A percentile compares a stretch with the other conserved stretches of the same genome.
Conservation (phyloP, 116 monocot genomes). For the Phalaenopsis hybrid region DNA sequence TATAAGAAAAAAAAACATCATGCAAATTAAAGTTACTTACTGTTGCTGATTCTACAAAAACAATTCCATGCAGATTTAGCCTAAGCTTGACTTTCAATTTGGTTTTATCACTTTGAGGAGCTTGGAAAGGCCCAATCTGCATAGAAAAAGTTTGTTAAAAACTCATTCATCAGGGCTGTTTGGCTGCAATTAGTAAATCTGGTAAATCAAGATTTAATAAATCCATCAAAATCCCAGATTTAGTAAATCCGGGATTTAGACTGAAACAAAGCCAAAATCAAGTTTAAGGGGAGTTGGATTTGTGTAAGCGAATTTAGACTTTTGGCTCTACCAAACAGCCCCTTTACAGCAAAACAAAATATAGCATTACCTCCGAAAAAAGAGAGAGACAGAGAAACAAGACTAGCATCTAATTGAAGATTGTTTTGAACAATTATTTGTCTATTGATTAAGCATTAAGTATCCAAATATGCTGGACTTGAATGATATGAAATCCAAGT, state of each 20-base stretch:
- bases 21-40: constrained; percentile 43
- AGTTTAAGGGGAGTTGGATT: too few species aligned
- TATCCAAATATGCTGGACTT: not conserved
- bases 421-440: not conserved
- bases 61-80: constrained; percentile 78
- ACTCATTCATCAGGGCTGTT: not conserved
- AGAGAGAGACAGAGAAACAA: not conserved
- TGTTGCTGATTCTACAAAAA: constrained; percentile 69
- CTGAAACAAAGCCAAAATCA: too few species aligned
- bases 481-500: not conserved
- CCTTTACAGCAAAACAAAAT: not conserved
- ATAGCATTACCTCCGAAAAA: not conserved
- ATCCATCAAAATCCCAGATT: too few species aligned
- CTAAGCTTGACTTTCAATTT: constrained; percentile 75
- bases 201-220: too few species aligned
- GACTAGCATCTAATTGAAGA: not conserved
- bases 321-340: too few species aligned
- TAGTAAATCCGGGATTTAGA: too few species aligned
- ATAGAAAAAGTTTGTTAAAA: constrained; percentile 8
- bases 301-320: too few species aligned
- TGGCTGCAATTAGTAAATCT: too few species aligned
- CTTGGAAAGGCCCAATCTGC: constrained; percentile 75
- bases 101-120: constrained; percentile 29
- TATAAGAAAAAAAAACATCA: not conserved
- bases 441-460: not conserved